These are phyloP conservation scores for Vicia faba DNA, from an alignment of 306 rosid species.

Conservation along the genomic window DNA sequence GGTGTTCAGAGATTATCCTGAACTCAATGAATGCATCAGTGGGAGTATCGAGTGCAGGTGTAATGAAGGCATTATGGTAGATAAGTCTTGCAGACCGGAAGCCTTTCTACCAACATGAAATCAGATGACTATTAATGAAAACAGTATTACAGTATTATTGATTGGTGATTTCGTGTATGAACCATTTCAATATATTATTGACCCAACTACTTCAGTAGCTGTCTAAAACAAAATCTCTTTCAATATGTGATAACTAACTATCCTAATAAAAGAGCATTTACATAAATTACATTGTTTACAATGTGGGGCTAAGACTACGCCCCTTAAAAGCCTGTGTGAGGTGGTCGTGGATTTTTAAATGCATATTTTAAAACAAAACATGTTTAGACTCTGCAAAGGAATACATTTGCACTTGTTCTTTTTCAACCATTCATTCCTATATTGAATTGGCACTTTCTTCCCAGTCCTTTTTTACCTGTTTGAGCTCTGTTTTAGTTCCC, in stretches of 20 bases:
- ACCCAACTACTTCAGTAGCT: neutral
- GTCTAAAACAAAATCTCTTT: neutral
- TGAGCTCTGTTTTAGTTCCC: conserved; percentile 1
- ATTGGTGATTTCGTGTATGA: conserved; percentile 4
- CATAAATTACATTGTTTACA: neutral
- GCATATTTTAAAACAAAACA: neutral
- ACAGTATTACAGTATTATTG: neutral
- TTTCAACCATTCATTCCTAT: neutral
- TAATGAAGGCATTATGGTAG: neutral
- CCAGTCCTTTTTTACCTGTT: neutral
- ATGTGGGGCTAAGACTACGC: neutral
- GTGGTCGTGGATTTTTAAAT: conserved; percentile 1
- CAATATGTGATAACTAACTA: neutral
- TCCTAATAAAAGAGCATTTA: neutral
- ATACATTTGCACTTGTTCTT: neutral
- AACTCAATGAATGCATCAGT: neutral
- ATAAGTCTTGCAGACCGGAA: neutral
- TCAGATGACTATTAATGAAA: neutral
- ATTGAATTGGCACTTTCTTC: neutral
- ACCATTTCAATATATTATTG: neutral
- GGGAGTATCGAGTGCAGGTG: neutral
- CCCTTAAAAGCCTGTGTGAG: neutral
- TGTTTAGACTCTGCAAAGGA: neutral
- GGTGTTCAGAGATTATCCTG: neutral
- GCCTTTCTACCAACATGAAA: neutral